Evolutionary conservation across 1,139 yeast species (phyloP).

Genomic region (Scheffersomyces insectosa): DNA sequence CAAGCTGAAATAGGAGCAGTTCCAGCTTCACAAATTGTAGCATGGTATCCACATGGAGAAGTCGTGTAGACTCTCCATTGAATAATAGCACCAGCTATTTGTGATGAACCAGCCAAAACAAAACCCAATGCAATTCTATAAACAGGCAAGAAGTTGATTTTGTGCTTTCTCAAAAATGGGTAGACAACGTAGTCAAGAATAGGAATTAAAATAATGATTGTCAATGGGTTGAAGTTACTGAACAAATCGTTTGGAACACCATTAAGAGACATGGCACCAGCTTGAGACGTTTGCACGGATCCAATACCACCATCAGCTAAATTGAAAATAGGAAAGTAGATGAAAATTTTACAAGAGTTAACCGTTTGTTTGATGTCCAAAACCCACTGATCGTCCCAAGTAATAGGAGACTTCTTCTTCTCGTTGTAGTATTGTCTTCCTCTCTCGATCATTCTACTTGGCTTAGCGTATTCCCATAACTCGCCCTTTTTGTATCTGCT

Average conservation of each 20-base stretch:
- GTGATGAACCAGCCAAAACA: conserved; percentile 9
- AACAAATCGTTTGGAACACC: conserved; percentile 14
- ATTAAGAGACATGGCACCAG: conserved; percentile 11
- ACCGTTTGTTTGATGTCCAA: conserved; percentile 10
- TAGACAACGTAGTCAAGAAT: conserved; percentile 10
- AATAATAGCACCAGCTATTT: conserved; percentile 11
- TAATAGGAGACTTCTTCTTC: conserved; percentile 2
- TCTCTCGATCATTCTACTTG: conserved; percentile 8
- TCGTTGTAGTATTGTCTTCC: conserved; percentile 5
- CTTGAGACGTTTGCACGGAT: conserved; percentile 10
- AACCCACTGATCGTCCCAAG: conserved; percentile 14
- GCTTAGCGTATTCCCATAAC: conserved; percentile 12
- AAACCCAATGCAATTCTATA: conserved; percentile 12
- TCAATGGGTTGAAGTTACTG: conserved; percentile 13
- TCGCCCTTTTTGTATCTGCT: conserved; percentile 4
- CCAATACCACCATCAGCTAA: conserved; percentile 12
- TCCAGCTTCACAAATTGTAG: conserved; percentile 6
- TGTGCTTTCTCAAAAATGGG: conserved; percentile 8
- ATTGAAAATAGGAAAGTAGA: conserved; percentile 13
- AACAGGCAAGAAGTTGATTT: conserved; percentile 10
- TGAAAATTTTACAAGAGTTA: conserved; percentile 15
- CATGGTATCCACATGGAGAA: conserved; percentile 11
- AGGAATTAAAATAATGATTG: conserved; percentile 12
- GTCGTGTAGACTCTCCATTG: conserved; percentile 11
- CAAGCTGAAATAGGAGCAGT: conserved; percentile 8